Evolutionary conservation across 176 grass and related monocot genomes (phyloP).

Genomic region (Musa troglodytarum): DNA sequence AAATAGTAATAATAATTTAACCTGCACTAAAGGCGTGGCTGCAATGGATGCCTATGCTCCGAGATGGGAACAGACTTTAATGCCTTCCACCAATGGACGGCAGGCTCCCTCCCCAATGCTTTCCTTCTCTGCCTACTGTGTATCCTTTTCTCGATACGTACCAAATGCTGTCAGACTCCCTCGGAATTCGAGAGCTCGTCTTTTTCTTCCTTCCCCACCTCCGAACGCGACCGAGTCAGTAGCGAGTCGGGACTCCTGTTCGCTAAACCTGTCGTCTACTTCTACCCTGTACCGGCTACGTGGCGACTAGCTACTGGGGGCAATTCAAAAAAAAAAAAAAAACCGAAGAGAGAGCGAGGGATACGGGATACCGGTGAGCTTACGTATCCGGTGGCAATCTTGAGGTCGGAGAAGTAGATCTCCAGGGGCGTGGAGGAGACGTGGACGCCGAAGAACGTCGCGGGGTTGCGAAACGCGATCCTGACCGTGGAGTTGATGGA

Average conservation of each 20-base stretch:
- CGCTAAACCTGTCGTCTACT: too few relatives aligned
- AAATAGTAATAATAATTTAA: not conserved
- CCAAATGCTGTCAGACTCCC: not conserved
- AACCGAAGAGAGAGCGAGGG: not conserved
- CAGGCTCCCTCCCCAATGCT: not conserved
- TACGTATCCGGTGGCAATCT: conserved; percentile 72
- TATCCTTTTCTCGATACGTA: conserved; percentile 1
- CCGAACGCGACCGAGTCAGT: not conserved
- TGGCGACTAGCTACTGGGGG: not conserved
- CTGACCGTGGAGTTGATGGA: conserved; percentile 76
- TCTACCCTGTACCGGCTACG: not conserved
- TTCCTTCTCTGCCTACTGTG: not conserved
- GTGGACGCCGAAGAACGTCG: conserved; percentile 95
- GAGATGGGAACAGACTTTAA: not conserved
- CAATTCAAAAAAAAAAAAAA: not conserved
- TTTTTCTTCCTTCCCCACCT: not conserved
- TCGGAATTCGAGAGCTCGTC: not conserved
- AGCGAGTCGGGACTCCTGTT: not conserved
- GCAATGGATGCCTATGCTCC: not conserved
- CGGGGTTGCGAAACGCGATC: conserved; percentile 78
- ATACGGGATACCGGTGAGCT: not conserved
- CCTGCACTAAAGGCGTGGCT: too few relatives aligned
- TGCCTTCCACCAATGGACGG: not conserved
- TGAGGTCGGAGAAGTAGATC: conserved; percentile 77
- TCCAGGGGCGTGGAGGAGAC: conserved; percentile 65